These are phyloP conservation scores for Kwoniella bestiolae DNA, from an alignment of 768 basidiomycete genomes.

Conservation along the genomic window DNA sequence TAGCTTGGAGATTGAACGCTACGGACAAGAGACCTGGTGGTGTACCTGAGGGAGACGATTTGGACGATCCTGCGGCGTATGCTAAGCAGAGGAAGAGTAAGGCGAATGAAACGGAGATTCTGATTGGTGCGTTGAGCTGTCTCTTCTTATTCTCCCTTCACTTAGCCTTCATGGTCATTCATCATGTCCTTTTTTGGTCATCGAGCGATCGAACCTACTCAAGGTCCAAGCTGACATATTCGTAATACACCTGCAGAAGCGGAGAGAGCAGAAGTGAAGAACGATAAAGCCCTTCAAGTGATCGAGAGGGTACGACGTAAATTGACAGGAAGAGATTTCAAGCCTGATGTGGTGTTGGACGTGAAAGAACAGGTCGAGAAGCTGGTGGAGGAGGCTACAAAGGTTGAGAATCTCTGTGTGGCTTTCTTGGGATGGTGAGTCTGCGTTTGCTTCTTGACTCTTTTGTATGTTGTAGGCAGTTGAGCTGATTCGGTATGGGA, in stretches of 20 bases:
- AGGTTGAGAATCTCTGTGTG: constrained; percentile 92
- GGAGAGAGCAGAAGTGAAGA: constrained; percentile 80
- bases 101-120: constrained; percentile 91
- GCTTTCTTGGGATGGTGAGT: constrained; percentile 91
- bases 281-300: constrained; percentile 85
- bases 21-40: constrained; percentile 72
- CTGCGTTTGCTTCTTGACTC: not conserved
- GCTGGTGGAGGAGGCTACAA: constrained; percentile 89
- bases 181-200: not conserved
- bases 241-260: constrained; percentile 60
- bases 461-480: not conserved
- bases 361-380: constrained; percentile 89
- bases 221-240: not conserved
- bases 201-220: not conserved
- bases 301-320: constrained; percentile 95
- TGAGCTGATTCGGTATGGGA: not conserved
- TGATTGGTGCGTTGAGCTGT: constrained; percentile 68
- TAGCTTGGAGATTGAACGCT: constrained; percentile 89
- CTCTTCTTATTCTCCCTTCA: not conserved
- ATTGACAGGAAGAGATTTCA: constrained; percentile 92
- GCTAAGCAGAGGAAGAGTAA: constrained; percentile 75
- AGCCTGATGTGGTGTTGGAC: constrained; percentile 72
- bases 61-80: constrained; percentile 39
- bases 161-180: not conserved
- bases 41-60: constrained; percentile 67